Conservation (phyloP, 495 filamentous ascomycete genomes). For the Podospora comata region DNA sequence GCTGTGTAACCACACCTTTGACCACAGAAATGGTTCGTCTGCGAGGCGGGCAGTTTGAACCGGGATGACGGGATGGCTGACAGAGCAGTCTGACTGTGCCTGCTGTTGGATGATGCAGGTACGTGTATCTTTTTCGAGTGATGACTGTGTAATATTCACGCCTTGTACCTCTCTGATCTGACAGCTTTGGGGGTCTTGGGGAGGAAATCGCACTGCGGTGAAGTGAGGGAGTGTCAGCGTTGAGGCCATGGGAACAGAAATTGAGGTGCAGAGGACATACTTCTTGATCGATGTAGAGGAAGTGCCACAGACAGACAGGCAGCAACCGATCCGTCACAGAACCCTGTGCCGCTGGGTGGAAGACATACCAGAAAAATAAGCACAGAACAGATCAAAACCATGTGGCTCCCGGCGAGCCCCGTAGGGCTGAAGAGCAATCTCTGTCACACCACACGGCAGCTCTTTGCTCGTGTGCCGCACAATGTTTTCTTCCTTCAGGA, state of each 20-base stretch:
- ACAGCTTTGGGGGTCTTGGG: neutral
- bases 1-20: neutral
- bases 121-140: neutral
- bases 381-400: neutral
- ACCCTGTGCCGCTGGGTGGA: neutral
- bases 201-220: no score
- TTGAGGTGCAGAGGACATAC: no score
- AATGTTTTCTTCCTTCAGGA: neutral
- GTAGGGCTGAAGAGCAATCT: neutral
- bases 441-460: neutral
- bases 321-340: neutral
- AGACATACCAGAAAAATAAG: neutral
- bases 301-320: neutral
- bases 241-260: neutral
- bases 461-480: neutral
- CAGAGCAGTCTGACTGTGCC: neutral
- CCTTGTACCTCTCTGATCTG: neutral
- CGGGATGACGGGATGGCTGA: neutral
- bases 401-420: neutral
- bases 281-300: neutral
- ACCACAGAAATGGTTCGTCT: neutral
- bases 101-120: neutral
- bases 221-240: neutral
- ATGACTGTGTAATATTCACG: neutral
- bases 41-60: neutral